These are phyloP conservation scores for Entomortierella beljakovae DNA, from an alignment of 192 early-diverging fungal genomes.

Conservation along the genomic window DNA sequence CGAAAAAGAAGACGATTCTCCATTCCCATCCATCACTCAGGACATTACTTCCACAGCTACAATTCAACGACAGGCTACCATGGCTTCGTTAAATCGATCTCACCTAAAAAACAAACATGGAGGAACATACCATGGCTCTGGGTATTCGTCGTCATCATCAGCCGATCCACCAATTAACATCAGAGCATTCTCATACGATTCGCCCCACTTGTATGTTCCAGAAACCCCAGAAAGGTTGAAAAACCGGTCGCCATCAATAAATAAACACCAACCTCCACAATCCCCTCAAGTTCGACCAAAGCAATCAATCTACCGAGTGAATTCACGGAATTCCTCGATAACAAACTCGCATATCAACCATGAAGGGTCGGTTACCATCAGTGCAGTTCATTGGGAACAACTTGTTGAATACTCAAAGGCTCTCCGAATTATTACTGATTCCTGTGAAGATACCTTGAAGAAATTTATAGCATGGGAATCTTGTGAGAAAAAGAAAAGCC, in stretches of 20 bases:
- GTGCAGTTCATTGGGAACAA: constrained; percentile 4
- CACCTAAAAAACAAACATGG: not conserved
- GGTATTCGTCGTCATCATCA: not conserved
- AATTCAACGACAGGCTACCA: not conserved
- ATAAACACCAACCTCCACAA: not conserved
- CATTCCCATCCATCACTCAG: constrained; percentile 4
- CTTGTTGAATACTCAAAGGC: constrained; percentile 8
- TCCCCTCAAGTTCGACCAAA: not conserved
- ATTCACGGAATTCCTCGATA: too few relatives aligned
- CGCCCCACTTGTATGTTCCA: not conserved
- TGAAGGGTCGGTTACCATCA: constrained; percentile 12
- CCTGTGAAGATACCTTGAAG: constrained; percentile 9
- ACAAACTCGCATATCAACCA: too few relatives aligned
- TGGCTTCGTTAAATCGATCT: not conserved
- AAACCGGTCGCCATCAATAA: not conserved
- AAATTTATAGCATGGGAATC: constrained; percentile 5
- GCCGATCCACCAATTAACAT: constrained; percentile 3
- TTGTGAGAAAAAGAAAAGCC: not conserved
- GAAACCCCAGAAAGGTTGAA: not conserved
- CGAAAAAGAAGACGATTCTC: constrained; percentile 10
- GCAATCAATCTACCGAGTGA: not conserved
- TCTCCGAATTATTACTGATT: constrained; percentile 2
- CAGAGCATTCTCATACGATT: not conserved
- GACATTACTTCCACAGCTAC: not conserved
- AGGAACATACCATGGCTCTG: constrained; percentile 12